phyloP scores from a whole-genome alignment of 73 alveolate genomes.

The Paramecium sexaurelia region DNA sequence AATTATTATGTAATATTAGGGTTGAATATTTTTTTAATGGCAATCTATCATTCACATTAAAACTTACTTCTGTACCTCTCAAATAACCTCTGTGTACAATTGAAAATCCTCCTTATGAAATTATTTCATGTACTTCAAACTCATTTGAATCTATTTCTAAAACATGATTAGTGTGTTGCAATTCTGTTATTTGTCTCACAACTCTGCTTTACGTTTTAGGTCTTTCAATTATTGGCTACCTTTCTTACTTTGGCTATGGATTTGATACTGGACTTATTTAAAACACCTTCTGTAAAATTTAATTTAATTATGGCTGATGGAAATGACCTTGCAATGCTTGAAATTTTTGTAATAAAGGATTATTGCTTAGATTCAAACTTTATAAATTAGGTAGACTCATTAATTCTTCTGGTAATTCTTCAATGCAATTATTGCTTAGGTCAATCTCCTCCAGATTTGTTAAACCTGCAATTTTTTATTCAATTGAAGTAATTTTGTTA shows the following conservation, averaged over 20 bases:
- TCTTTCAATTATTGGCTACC: neutral
- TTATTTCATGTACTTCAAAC: conserved; percentile 83
- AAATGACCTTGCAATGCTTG: conserved; percentile 71
- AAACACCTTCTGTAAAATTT: conserved; percentile 37
- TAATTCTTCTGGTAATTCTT: conserved; percentile 73
- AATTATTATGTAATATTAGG: conserved; percentile 94
- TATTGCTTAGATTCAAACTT: conserved; percentile 75
- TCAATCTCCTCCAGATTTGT: conserved; percentile 79
- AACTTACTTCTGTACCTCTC: conserved; percentile 85
- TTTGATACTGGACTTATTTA: conserved; percentile 21
- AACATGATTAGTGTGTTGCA: conserved; percentile 66
- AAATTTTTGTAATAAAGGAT: conserved; percentile 72
- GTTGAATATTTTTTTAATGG: conserved; percentile 94
- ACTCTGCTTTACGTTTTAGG: conserved; percentile 46
- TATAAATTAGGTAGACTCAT: conserved; percentile 71
- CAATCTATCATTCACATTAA: conserved; percentile 63
- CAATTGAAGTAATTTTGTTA: conserved; percentile 57
- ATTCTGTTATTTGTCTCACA: conserved; percentile 57
- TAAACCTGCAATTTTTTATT: conserved; percentile 56
- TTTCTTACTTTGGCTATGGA: neutral
- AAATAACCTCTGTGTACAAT: conserved; percentile 91
- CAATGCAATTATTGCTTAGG: conserved; percentile 76
- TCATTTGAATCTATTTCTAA: conserved; percentile 82
- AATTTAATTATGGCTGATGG: conserved; percentile 48
- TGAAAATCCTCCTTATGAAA: conserved; percentile 98